A percentile compares a stretch with the other conserved stretches of the same genome.
These are phyloP conservation scores for Xylariaceae sp. DNA, from an alignment of 2,329 filamentous ascomycete genomes.

Conservation along the genomic window DNA sequence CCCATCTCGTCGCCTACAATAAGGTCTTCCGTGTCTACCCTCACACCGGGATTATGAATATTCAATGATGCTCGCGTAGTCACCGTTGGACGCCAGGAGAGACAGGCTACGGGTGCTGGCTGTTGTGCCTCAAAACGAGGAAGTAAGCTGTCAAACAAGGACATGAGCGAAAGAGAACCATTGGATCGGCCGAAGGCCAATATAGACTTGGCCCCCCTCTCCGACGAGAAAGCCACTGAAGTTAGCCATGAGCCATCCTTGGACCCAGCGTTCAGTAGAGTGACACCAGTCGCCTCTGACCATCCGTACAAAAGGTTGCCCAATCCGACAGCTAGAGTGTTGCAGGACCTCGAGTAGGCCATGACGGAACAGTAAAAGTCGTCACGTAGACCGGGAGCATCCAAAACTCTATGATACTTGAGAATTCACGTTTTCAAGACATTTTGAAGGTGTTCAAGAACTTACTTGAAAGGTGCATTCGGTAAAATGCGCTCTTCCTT, in stretches of 20 bases:
- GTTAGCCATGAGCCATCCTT: constrained; percentile 70
- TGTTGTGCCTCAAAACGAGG: constrained; percentile 79
- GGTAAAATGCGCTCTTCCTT: constrained; percentile 60
- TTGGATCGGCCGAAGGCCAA: constrained; percentile 84
- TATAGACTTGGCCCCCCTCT: constrained; percentile 75
- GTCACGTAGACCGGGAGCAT: constrained; percentile 86
- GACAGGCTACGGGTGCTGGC: constrained; percentile 74
- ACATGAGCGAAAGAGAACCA: constrained; percentile 78
- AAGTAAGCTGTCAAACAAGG: constrained; percentile 68
- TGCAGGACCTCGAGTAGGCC: constrained; percentile 77
- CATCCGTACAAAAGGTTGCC: constrained; percentile 83
- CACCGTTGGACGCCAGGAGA: constrained; percentile 77
- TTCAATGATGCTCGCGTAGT: constrained; percentile 59
- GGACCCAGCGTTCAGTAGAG: constrained; percentile 53
- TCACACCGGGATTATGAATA: constrained; percentile 51
- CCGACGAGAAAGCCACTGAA: constrained; percentile 88
- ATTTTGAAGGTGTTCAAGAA: constrained; percentile 21
- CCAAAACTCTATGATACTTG: constrained; percentile 67
- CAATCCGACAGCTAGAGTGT: constrained; percentile 83
- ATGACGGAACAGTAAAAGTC: constrained; percentile 95
- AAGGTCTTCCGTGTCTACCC: constrained; percentile 78
- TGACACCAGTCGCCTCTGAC: constrained; percentile 77
- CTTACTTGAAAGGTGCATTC: constrained; percentile 77
- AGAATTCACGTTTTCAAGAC: not conserved
- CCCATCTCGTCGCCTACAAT: constrained; percentile 85